Conservation (phyloP, 2,329 filamentous ascomycete genomes). For the Penicillium hesseltinei region DNA sequence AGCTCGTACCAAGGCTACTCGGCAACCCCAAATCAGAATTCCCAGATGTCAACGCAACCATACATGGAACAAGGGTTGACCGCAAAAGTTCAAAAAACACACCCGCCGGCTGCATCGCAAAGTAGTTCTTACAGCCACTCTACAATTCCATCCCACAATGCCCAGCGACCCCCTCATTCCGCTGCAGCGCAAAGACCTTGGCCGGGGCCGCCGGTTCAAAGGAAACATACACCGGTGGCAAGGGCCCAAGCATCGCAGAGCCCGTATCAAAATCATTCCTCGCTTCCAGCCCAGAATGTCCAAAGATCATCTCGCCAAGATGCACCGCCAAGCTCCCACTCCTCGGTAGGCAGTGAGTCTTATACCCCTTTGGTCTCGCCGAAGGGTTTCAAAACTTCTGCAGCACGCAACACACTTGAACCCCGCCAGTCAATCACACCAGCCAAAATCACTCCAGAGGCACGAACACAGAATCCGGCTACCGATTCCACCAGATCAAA, state of each 20-base stretch:
- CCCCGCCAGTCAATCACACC: not conserved
- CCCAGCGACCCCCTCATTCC: not conserved
- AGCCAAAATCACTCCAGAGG: not conserved
- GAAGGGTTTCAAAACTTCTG: not conserved
- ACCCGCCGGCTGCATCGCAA: not conserved
- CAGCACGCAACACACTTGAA: not conserved
- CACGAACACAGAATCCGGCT: not conserved
- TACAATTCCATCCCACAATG: not conserved
- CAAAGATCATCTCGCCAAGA: not conserved
- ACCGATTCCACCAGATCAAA: not conserved
- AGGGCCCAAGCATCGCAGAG: not conserved
- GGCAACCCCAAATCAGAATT: not conserved
- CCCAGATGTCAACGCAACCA: not conserved
- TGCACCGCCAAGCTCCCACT: not conserved
- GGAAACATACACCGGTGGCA: not conserved
- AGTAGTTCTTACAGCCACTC: not conserved
- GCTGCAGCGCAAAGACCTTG: not conserved
- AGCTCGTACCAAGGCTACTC: not conserved
- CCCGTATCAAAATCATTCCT: not conserved
- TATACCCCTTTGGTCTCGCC: not conserved
- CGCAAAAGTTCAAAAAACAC: not conserved
- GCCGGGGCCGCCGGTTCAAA: not conserved
- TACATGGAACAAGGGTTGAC: not conserved
- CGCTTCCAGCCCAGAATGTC: not conserved
- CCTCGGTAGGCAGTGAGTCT: not conserved